These are phyloP conservation scores for Solanum hybrid DNA, from an alignment of 305 asterid genomes.

Conservation along the genomic window DNA sequence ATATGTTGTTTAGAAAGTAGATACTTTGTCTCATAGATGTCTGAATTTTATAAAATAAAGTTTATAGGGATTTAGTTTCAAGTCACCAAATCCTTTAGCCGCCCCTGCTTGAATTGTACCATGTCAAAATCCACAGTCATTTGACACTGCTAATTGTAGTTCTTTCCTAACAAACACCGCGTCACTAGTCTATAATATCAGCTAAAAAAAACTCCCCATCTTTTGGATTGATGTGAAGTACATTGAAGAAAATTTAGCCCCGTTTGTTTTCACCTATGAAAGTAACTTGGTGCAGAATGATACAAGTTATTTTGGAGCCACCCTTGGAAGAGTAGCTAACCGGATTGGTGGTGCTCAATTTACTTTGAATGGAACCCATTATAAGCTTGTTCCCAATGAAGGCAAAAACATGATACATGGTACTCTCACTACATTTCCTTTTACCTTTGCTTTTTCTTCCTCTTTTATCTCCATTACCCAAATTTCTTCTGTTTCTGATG, in stretches of 20 bases:
- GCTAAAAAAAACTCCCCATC: neutral
- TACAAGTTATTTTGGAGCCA: conserved; percentile 46
- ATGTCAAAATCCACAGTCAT: neutral
- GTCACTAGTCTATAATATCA: neutral
- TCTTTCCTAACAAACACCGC: neutral
- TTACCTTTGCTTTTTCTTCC: neutral
- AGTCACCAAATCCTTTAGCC: neutral
- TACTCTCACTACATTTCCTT: conserved; percentile 11
- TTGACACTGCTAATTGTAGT: neutral
- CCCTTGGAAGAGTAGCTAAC: conserved; percentile 74
- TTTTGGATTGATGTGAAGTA: neutral
- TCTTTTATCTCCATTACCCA: neutral
- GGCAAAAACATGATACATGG: conserved; percentile 71
- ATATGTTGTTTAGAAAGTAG: neutral
- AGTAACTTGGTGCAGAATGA: conserved; percentile 38
- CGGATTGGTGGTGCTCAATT: conserved; percentile 70
- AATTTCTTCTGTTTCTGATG: neutral
- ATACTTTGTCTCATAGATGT: neutral
- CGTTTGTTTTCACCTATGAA: neutral
- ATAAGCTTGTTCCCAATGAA: conserved; percentile 62
- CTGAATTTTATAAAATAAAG: neutral
- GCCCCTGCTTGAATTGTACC: neutral
- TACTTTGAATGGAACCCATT: conserved; percentile 49
- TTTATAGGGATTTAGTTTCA: neutral
- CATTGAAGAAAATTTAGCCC: conserved; percentile 6